Percentiles rank a stretch among this genome's conserved stretches.
Evolutionary conservation across 371 early-diverging fungal genomes (phyloP).

Genomic region (Zopfochytrium polystomum): DNA sequence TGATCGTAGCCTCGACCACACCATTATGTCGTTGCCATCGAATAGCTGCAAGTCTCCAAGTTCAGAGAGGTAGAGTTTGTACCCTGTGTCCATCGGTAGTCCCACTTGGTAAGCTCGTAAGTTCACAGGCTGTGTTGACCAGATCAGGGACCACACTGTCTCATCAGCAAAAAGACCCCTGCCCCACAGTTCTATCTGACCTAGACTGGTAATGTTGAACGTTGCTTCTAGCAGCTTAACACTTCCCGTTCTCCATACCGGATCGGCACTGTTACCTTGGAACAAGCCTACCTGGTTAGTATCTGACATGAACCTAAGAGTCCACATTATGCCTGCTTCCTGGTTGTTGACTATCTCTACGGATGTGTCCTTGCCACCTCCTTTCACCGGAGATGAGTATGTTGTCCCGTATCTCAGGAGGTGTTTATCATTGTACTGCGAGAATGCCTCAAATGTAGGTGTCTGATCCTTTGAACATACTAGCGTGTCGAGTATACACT

Average conservation of each 20-base stretch:
- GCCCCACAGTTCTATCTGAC: background rate
- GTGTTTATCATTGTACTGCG: too few relatives aligned
- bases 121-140: constrained; percentile 3
- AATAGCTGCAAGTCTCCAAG: constrained; percentile 7
- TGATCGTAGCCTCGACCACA: constrained; percentile 2
- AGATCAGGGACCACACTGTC: background rate
- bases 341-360: too few relatives aligned
- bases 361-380: too few relatives aligned
- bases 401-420: too few relatives aligned
- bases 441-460: too few relatives aligned
- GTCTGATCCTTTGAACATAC: too few relatives aligned
- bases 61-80: background rate
- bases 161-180: background rate
- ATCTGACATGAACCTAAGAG: background rate
- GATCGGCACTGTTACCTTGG: too few relatives aligned
- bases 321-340: too few relatives aligned
- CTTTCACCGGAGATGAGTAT: too few relatives aligned
- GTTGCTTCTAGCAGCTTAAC: background rate
- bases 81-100: background rate
- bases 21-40: constrained; percentile 1
- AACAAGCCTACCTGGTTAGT: too few relatives aligned
- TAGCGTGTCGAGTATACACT: too few relatives aligned
- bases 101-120: constrained; percentile 8
- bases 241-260: too few relatives aligned
- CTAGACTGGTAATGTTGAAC: background rate